Conservation (phyloP, 2,329 filamentous ascomycete genomes). For the Penicillium hesseltinei region DNA sequence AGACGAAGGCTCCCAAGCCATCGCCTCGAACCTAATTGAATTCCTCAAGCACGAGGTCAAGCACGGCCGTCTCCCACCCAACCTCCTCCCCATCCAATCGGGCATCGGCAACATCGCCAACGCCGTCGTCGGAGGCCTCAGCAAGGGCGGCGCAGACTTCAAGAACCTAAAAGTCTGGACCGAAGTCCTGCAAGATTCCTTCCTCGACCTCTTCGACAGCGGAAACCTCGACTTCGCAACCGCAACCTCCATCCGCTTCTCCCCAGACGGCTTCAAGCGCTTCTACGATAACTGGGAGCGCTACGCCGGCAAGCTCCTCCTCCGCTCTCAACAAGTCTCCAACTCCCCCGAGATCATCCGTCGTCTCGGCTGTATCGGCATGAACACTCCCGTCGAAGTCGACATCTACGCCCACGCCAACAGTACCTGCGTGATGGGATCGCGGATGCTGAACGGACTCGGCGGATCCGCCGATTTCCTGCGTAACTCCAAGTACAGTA, state of each 20-base stretch:
- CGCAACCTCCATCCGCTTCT: constrained; percentile 86
- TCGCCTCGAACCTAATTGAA: constrained; percentile 78
- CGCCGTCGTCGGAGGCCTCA: constrained; percentile 80
- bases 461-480: constrained; percentile 82
- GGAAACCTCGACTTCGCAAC: constrained; percentile 87
- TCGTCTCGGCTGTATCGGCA: constrained; percentile 81
- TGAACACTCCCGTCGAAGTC: constrained; percentile 93
- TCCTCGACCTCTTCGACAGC: constrained; percentile 87
- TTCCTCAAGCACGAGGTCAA: constrained; percentile 82
- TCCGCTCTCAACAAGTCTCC: constrained; percentile 82
- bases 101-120: constrained; percentile 94
- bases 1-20: constrained; percentile 69
- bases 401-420: constrained; percentile 95
- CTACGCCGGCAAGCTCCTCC: constrained; percentile 77
- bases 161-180: constrained; percentile 89
- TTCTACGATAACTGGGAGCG: constrained; percentile 84
- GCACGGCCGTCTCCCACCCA: constrained; percentile 72
- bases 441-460: constrained; percentile 81
- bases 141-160: constrained; percentile 72
- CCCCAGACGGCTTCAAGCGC: constrained; percentile 82
- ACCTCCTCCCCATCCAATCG: constrained; percentile 77
- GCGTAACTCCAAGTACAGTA: constrained; percentile 74
- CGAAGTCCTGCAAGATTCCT: constrained; percentile 87
- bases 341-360: constrained; percentile 91
- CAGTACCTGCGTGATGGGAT: constrained; percentile 84